phyloP scores from a whole-genome alignment of 805 yeast species.

The Wickerhamomyces silvicola region DNA sequence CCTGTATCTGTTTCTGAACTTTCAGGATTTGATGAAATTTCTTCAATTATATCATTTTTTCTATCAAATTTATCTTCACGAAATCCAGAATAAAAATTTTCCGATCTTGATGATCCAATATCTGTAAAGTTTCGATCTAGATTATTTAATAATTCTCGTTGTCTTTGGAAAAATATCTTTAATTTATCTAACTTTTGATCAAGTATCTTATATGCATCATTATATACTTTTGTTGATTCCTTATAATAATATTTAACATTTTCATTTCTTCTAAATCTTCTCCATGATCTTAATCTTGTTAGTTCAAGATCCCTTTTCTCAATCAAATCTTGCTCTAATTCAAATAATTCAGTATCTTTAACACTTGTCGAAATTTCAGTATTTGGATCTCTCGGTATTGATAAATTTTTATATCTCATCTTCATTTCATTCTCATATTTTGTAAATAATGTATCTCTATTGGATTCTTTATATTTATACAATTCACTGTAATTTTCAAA shows the following conservation, averaged over 20 bases:
- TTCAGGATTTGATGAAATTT: neutral
- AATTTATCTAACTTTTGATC: constrained; percentile 25
- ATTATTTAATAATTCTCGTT: constrained; percentile 19
- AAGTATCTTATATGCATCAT: constrained; percentile 21
- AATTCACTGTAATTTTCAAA: constrained; percentile 17
- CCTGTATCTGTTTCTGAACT: constrained; percentile 17
- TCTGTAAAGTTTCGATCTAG: constrained; percentile 23
- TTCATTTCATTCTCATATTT: constrained; percentile 4
- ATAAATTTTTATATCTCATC: constrained; percentile 1
- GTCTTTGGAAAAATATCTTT: constrained; percentile 27
- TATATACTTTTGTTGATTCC: constrained; percentile 21
- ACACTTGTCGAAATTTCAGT: constrained; percentile 3
- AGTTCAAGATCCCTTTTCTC: constrained; percentile 30
- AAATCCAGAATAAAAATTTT: constrained; percentile 26
- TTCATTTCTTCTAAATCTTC: constrained; percentile 21
- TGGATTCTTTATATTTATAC: constrained; percentile 12
- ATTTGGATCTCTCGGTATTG: constrained; percentile 3
- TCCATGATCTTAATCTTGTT: constrained; percentile 19
- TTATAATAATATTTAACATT: constrained; percentile 19
- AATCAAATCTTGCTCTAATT: constrained; percentile 22
- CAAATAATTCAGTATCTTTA: constrained; percentile 6
- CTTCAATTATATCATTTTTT: neutral
- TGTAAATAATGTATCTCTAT: constrained; percentile 6
- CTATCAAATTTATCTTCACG: neutral
- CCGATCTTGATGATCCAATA: constrained; percentile 23